phyloP scores from a whole-genome alignment of 2,329 filamentous ascomycete species.

The Ramichloridium luteum region DNA sequence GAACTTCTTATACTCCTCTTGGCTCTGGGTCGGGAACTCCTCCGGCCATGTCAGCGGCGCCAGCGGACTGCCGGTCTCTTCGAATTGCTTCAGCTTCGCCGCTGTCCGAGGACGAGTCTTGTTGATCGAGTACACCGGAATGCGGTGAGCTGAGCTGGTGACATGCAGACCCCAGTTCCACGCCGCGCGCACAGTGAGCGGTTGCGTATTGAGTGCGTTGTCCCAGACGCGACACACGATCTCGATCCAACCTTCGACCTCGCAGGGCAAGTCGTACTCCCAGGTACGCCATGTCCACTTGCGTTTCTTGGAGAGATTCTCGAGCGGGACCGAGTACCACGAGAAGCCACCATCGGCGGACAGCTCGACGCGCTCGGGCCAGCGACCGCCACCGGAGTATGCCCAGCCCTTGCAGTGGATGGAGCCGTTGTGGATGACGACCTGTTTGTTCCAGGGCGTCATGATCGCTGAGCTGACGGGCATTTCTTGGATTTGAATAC shows the following conservation, averaged over 20 bases:
- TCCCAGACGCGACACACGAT: constrained; percentile 34
- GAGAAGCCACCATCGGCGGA: constrained; percentile 49
- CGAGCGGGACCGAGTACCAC: constrained; percentile 51
- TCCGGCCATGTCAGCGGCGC: constrained; percentile 44
- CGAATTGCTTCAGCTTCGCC: constrained; percentile 39
- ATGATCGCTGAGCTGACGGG: constrained; percentile 57
- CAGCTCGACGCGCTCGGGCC: constrained; percentile 50
- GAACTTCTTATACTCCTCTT: constrained; percentile 41
- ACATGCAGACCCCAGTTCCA: constrained; percentile 56
- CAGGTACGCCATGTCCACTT: constrained; percentile 54
- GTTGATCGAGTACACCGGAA: constrained; percentile 53
- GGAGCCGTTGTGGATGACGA: constrained; percentile 46
- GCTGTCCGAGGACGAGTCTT: constrained; percentile 37
- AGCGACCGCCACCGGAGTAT: constrained; percentile 30
- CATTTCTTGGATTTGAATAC: constrained; percentile 60
- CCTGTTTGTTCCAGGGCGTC: constrained; percentile 46
- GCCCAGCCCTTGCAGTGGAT: constrained; percentile 42
- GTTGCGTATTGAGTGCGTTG: constrained; percentile 36
- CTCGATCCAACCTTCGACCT: constrained; percentile 38
- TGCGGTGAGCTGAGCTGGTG: constrained; percentile 48
- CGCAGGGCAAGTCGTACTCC: constrained; percentile 49
- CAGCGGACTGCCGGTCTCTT: constrained; percentile 35
- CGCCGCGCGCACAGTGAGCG: constrained; percentile 31
- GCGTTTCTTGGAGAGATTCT: constrained; percentile 50
- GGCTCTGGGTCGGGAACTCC: constrained; percentile 37